Base-by-base conservation (phyloP, 805 yeast species). In the Teunomyces tritomae region DNA sequence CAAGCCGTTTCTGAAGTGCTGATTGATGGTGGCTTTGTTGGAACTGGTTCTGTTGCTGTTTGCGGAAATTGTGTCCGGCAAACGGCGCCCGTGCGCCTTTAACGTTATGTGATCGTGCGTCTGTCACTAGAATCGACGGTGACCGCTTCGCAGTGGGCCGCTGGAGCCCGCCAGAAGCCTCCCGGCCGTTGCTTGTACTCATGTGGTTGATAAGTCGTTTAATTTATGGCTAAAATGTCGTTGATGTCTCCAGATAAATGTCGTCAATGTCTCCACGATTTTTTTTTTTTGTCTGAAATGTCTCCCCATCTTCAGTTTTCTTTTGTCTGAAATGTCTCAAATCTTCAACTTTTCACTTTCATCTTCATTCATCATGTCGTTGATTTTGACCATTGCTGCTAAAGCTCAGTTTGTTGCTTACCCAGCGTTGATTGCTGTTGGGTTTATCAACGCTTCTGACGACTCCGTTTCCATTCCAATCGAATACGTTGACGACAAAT, bases 121-220 rank as follows among this genome's bases (percentile, higher is more conserved):
- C 98, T 0, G 98, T 92, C 33, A 91, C 98, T 48, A 91, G 75
- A 59, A 91, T 91, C 1, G 96, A 88, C 8, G 98, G 97, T 28
- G 97, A 88, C 57, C 97, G 70, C 57, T 87, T 88, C 10, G 96
- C 89, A 5, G 87, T 83, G 3, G 87, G 84, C 48, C 76, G 43
- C 24, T 37, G 29, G 27, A 20, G 40, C 40, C 29, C 24, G 24
- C 24, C 24, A 20, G 24, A 20, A 20, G 24, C 24, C 40, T 39
- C 30, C 10, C 45, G 44, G 13, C 39, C 17, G 5, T 17, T 5
- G 14, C 16, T 39, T 14, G 46, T n/a, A 20, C 36, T 45, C 48
- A 45, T 45, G 37, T 20, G 24, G 24, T 20, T 1, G 33, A 8
- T n/a, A 30, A n/a, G 33, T 30, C 33, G 33, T 30, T 13, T 30